Base-by-base conservation (phyloP, 768 basidiomycete species). In the Amanita rubescens region DNA sequence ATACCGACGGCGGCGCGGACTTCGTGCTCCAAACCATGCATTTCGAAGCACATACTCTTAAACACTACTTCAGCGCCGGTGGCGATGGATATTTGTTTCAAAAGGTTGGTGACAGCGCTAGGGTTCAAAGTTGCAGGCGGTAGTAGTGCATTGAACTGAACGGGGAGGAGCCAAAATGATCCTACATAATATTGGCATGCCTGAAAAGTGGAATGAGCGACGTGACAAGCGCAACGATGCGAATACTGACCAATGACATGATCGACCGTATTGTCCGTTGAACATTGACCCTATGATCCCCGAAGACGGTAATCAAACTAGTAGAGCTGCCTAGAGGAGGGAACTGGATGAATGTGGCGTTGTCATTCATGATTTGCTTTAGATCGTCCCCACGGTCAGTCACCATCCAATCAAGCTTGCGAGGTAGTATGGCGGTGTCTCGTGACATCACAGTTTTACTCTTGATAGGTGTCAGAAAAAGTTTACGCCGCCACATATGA, bases 361-460 rank as follows among this genome's bases (percentile, higher is more conserved):
- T 97, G 72, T 99, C 95, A 60, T 81, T 84, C 94, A 96, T 97
- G 65, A 94, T 81, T 4, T 84, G 77, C 69, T 85, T 92, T 63
- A 99, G 74, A 58, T 98, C 95, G 25, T 97, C 94, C 10, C 87
- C 75, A n/a, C 90, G 84, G 67, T 99, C 92, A n/a, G 89, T 90
- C 51, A 96, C 82, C 82, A 99, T 87, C 94, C 95, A 97, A 63
- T 99, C 95, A 57, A 99, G 77, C 67, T 99, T 99, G 57, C 95
- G 87, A 53, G 95, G 95, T 20, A 96, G 79, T 52, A 97, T 88
- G 5, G 93, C 90, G 14, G 91, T 93, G 65, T 99, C 94, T 55
- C 92, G 76, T 7, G 95, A 94, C 54, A 96, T 85, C 55, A 96
- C 81, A 44, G 81, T 78, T 67, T 94, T 93, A 64, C 84, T 86